phyloP scores from a whole-genome alignment of 345 rosid genomes.

The Corymbia maculata region DNA sequence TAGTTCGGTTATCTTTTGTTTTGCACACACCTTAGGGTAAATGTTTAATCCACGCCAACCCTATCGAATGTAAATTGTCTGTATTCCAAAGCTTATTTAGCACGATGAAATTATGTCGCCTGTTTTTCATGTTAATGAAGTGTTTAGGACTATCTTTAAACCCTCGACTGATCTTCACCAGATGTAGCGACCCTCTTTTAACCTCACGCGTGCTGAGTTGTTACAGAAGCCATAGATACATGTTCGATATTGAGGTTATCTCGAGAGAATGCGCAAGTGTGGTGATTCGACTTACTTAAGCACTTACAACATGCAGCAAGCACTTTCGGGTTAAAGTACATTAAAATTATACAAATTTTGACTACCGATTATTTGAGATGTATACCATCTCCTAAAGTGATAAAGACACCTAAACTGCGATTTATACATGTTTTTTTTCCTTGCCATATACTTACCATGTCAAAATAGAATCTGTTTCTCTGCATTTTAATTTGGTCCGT shows the following conservation, averaged over 20 bases:
- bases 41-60: neutral
- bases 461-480: too few species aligned
- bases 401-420: too few species aligned
- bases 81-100: neutral
- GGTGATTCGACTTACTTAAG: neutral
- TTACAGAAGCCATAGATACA: neutral
- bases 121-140: neutral
- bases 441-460: too few species aligned
- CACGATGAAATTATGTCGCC: neutral
- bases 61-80: neutral
- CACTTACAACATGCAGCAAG: neutral
- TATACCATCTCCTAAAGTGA: too few species aligned
- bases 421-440: too few species aligned
- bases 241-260: neutral
- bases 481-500: too few species aligned
- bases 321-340: neutral
- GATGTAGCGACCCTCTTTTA: neutral
- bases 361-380: too few species aligned
- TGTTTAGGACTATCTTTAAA: neutral
- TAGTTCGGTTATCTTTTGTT: neutral
- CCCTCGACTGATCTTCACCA: accelerated
- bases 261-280: neutral
- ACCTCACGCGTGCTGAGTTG: neutral
- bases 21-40: neutral
- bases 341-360: neutral